phyloP scores from a whole-genome alignment of 1,284 basidiomycete genomes.

The Fomitopsis schrenkii region DNA sequence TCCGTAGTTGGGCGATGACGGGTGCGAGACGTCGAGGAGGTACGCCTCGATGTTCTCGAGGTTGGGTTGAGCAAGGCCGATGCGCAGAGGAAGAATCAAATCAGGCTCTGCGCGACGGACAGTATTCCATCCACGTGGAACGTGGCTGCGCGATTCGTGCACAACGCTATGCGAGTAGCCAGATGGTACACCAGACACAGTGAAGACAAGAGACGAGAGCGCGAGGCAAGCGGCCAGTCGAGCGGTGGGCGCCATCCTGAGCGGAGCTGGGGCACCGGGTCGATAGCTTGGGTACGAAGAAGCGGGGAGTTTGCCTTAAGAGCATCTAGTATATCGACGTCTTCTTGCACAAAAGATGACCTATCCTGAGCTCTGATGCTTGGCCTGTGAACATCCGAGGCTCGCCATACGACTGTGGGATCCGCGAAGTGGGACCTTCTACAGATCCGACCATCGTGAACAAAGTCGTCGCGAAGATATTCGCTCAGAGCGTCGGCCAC shows the following conservation, averaged over 20 bases:
- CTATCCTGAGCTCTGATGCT: neutral
- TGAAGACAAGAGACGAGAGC: slow-evolving; percentile 3
- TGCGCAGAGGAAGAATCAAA: slow-evolving; percentile 35
- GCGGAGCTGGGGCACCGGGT: neutral
- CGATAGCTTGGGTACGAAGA: neutral
- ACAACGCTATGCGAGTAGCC: slow-evolving; percentile 29
- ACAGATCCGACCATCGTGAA: too few relatives aligned
- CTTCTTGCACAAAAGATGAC: neutral
- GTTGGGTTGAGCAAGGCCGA: slow-evolving; percentile 43
- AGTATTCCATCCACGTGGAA: slow-evolving; percentile 34
- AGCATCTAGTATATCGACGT: neutral
- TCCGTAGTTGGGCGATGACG: slow-evolving; percentile 38
- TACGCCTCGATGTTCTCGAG: slow-evolving; percentile 36
- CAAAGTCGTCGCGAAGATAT: too few relatives aligned
- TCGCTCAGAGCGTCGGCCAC: too few relatives aligned
- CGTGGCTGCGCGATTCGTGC: slow-evolving; percentile 33
- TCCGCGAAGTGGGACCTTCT: too few relatives aligned
- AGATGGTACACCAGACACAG: slow-evolving; percentile 5
- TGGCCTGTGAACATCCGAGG: neutral
- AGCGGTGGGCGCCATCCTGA: slow-evolving; percentile 9
- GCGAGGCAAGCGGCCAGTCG: slow-evolving; percentile 3
- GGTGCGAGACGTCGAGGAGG: slow-evolving; percentile 42
- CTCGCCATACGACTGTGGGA: neutral
- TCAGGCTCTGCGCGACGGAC: slow-evolving; percentile 28
- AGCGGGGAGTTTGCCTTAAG: too few relatives aligned